phyloP scores from a whole-genome alignment of 305 asterid genomes.

The Fraxinus paxiana region DNA sequence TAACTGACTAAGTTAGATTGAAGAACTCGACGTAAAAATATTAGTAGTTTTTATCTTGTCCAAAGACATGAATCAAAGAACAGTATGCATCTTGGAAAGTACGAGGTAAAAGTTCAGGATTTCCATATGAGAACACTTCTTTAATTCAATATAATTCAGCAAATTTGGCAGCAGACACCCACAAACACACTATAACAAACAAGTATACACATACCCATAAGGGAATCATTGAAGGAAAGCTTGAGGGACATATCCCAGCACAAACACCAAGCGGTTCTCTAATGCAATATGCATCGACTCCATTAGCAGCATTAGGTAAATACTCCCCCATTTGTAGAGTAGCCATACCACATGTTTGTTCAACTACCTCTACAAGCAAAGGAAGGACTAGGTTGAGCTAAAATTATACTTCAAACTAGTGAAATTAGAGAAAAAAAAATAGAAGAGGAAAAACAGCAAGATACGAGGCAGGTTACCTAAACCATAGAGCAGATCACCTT shows the following conservation, averaged over 20 bases:
- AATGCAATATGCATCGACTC: slow-evolving; percentile 38
- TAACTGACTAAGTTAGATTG: neutral
- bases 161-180: neutral
- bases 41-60: neutral
- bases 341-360: slow-evolving; percentile 45
- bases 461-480: slow-evolving; percentile 29
- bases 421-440: neutral
- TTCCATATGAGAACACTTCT: neutral
- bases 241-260: slow-evolving; percentile 47
- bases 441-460: neutral
- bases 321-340: slow-evolving; percentile 44
- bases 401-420: slow-evolving; percentile 1
- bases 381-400: slow-evolving; percentile 2
- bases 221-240: slow-evolving; percentile 37
- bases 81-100: neutral
- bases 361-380: slow-evolving; percentile 41
- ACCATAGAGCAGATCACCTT: slow-evolving; percentile 40
- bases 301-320: slow-evolving; percentile 35
- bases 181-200: neutral
- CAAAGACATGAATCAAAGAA: neutral
- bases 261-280: slow-evolving; percentile 56
- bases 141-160: neutral
- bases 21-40: neutral
- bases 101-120: neutral
- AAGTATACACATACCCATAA: slow-evolving; percentile 34